phyloP scores from a whole-genome alignment of 495 filamentous ascomycete genomes.

The Neurospora sp. region DNA sequence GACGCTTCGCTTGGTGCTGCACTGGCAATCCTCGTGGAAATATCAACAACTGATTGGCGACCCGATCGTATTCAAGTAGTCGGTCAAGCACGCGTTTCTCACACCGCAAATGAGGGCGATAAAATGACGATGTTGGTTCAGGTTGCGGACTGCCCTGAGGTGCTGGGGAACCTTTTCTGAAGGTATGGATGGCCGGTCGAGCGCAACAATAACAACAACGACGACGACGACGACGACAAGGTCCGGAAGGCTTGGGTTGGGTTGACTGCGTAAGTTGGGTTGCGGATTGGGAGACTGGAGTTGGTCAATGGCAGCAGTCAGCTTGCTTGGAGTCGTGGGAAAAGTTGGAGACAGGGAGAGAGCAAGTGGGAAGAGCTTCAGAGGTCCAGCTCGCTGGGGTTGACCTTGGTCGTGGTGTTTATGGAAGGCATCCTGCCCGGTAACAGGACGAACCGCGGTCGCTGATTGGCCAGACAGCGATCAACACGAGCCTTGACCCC shows the following conservation, averaged over 20 bases:
- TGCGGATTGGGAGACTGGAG: neutral
- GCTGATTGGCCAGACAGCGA: neutral
- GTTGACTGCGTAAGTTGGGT: neutral
- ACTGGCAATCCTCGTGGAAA: neutral
- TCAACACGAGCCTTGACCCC: neutral
- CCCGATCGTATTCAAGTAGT: neutral
- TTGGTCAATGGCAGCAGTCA: neutral
- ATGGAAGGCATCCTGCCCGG: neutral
- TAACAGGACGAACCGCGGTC: neutral
- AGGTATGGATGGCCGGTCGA: neutral
- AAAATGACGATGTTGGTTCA: neutral
- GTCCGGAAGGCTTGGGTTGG: neutral
- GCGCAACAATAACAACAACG: neutral
- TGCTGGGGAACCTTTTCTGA: neutral
- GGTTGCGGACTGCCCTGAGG: neutral
- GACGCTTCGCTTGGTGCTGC: neutral
- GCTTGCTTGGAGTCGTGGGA: neutral
- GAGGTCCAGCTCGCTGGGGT: neutral
- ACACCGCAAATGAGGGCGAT: neutral
- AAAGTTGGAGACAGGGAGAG: neutral
- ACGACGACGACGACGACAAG: neutral
- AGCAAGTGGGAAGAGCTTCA: neutral
- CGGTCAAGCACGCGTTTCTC: neutral
- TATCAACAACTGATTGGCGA: slow-evolving; percentile 1
- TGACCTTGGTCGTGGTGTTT: neutral